A percentile compares a stretch with the other conserved stretches of the same genome.
These are phyloP conservation scores for Pyrenochaeta sp. DNA, from an alignment of 2,329 filamentous ascomycete genomes.

Conservation along the genomic window DNA sequence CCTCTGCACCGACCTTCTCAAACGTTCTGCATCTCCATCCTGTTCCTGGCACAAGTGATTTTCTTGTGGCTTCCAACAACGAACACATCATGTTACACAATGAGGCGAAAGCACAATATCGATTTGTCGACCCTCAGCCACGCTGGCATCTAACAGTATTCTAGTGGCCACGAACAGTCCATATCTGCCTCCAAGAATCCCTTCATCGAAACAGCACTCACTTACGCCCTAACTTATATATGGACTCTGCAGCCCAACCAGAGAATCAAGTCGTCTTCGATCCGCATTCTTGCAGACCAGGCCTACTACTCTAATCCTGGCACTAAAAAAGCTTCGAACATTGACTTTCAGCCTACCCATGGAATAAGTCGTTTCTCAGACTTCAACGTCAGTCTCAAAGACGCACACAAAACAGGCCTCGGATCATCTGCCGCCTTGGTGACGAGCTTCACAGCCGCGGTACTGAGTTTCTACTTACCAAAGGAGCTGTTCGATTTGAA, in stretches of 20 bases:
- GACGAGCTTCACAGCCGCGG: constrained; percentile 80
- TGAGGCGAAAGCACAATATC: too few relatives aligned
- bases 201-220: constrained; percentile 91
- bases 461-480: constrained; percentile 79
- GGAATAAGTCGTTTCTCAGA: constrained; percentile 69
- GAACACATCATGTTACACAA: too few relatives aligned
- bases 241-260: constrained; percentile 57
- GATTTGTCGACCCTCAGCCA: too few relatives aligned
- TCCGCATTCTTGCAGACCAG: constrained; percentile 92
- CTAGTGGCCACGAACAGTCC: constrained; percentile 47
- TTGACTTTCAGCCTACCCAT: too few relatives aligned
- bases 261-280: constrained; percentile 71
- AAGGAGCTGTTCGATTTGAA: constrained; percentile 63
- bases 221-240: constrained; percentile 87
- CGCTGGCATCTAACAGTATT: neutral
- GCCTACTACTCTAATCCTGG: constrained; percentile 83
- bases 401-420: constrained; percentile 93
- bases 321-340: constrained; percentile 31
- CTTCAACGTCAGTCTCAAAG: constrained; percentile 77
- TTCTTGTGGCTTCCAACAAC: too few relatives aligned
- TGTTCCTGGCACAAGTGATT: too few relatives aligned
- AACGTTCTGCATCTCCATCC: too few relatives aligned
- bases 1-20: too few relatives aligned
- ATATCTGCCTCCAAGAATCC: constrained; percentile 69
- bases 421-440: constrained; percentile 95